Percentiles rank a stretch among this genome's conserved stretches.
Conservation (phyloP, 352 stramenopile genomes). For the Globisporangium cystogenes region DNA sequence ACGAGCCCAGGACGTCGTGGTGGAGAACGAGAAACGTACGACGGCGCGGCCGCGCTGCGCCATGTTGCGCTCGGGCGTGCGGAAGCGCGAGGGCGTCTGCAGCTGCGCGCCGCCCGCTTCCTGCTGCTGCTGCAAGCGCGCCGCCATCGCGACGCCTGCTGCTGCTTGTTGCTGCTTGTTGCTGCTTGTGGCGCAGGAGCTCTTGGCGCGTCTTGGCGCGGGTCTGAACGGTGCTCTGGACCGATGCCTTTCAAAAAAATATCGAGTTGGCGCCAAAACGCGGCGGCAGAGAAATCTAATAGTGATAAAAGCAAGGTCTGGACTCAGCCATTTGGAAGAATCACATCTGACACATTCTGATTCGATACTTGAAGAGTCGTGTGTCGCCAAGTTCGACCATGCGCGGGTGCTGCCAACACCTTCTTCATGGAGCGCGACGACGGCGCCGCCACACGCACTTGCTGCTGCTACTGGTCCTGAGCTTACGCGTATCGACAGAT, state of each 20-base stretch:
- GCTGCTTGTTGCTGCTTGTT: too few relatives aligned
- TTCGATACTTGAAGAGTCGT: neutral
- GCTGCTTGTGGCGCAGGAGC: too few relatives aligned
- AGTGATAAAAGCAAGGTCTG: too few relatives aligned
- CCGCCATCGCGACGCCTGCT: slow-evolving; percentile 1
- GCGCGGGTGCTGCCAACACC: too few relatives aligned
- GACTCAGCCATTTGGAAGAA: too few relatives aligned
- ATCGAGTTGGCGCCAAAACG: neutral
- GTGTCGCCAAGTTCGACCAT: neutral
- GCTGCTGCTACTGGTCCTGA: neutral
- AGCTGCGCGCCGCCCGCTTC: slow-evolving; percentile 5
- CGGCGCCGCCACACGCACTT: neutral
- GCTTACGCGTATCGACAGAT: neutral
- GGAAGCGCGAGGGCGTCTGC: slow-evolving; percentile 12
- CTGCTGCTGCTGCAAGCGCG: slow-evolving; percentile 9
- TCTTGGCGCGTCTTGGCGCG: too few relatives aligned
- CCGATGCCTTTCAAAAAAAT: slow-evolving; percentile 1
- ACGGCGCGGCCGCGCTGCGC: slow-evolving; percentile 19
- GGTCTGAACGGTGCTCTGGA: too few relatives aligned
- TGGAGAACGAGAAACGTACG: slow-evolving; percentile 18
- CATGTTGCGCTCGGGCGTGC: slow-evolving; percentile 14
- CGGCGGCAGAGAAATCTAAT: neutral
- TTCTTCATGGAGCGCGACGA: neutral
- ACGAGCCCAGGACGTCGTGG: too few relatives aligned
- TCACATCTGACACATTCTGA: too few relatives aligned